phyloP scores from a whole-genome alignment of 768 basidiomycete genomes.

The Mycena venus region DNA sequence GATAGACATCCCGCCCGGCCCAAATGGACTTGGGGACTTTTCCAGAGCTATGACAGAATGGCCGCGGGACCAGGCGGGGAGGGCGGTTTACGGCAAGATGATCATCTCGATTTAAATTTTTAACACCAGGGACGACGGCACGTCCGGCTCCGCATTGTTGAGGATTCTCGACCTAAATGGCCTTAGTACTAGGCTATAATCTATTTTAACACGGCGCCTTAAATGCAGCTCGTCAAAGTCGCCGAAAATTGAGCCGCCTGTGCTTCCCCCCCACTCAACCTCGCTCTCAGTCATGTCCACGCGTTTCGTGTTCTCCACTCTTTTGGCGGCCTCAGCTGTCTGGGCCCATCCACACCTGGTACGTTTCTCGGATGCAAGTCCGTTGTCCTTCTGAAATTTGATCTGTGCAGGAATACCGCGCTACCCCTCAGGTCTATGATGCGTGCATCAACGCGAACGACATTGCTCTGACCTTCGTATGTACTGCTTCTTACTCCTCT shows the following conservation, averaged over 20 bases:
- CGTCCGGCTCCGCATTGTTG: background rate
- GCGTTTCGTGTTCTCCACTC: background rate
- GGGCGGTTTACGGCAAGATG: background rate
- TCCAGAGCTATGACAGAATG: background rate
- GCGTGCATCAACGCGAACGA: slow-evolving; percentile 49
- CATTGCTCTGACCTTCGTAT: slow-evolving; percentile 49
- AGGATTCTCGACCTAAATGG: background rate
- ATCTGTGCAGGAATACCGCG: slow-evolving; percentile 6
- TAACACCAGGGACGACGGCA: background rate
- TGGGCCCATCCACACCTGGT: slow-evolving; percentile 1
- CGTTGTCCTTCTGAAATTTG: background rate
- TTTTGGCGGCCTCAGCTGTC: slow-evolving; percentile 3
- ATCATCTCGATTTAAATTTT: background rate
- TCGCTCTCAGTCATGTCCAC: background rate
- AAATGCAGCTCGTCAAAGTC: background rate
- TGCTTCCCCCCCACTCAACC: background rate
- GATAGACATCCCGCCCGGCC: background rate
- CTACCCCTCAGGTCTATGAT: slow-evolving; percentile 26
- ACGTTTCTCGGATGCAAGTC: background rate
- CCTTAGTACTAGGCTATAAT: background rate
- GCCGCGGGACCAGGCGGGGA: no score
- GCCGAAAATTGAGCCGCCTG: background rate
- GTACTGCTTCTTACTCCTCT: slow-evolving; percentile 30
- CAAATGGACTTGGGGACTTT: background rate
- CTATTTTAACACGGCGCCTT: background rate